These are phyloP conservation scores for Botrytis sinoallii DNA, from an alignment of 2,329 filamentous ascomycete species.

Conservation along the genomic window DNA sequence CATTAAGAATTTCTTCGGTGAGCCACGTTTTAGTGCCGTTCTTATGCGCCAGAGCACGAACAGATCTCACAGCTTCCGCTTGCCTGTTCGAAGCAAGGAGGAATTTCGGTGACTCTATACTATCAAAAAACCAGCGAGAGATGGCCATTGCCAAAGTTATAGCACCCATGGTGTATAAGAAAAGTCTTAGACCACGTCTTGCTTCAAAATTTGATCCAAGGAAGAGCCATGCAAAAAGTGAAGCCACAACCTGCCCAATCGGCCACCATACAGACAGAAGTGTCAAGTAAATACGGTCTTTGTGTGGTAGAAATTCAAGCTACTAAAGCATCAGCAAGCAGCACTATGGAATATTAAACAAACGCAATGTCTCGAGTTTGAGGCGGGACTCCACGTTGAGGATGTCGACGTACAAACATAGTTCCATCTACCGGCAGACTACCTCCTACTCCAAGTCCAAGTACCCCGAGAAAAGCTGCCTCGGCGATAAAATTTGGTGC, in stretches of 20 bases:
- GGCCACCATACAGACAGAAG: slow-evolving; percentile 87
- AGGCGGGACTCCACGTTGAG: background rate
- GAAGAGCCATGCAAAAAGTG: slow-evolving; percentile 71
- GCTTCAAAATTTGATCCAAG: slow-evolving; percentile 52
- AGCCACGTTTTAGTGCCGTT: slow-evolving; percentile 72
- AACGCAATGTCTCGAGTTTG: background rate
- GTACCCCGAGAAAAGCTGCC: slow-evolving; percentile 56
- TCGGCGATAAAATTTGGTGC: slow-evolving; percentile 64
- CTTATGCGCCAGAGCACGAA: slow-evolving; percentile 72
- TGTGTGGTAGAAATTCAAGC: slow-evolving; percentile 76
- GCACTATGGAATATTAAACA: background rate
- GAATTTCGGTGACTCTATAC: slow-evolving; percentile 85
- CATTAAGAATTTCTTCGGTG: slow-evolving; percentile 64
- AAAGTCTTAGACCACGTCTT: slow-evolving; percentile 74
- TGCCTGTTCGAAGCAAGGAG: slow-evolving; percentile 74
- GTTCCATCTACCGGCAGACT: slow-evolving; percentile 17
- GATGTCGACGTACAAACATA: slow-evolving; percentile 10
- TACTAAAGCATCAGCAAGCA: background rate
- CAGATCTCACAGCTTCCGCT: slow-evolving; percentile 72
- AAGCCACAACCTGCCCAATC: slow-evolving; percentile 72
- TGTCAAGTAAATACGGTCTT: slow-evolving; percentile 70
- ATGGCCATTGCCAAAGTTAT: slow-evolving; percentile 75
- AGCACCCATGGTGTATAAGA: slow-evolving; percentile 67
- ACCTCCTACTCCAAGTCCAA: slow-evolving; percentile 70
- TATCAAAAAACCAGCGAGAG: slow-evolving; percentile 72